A percentile compares a stretch with the other conserved stretches of the same genome.
Evolutionary conservation across 192 early-diverging fungal species (phyloP).

Genomic region (Backusella tarrabulga): DNA sequence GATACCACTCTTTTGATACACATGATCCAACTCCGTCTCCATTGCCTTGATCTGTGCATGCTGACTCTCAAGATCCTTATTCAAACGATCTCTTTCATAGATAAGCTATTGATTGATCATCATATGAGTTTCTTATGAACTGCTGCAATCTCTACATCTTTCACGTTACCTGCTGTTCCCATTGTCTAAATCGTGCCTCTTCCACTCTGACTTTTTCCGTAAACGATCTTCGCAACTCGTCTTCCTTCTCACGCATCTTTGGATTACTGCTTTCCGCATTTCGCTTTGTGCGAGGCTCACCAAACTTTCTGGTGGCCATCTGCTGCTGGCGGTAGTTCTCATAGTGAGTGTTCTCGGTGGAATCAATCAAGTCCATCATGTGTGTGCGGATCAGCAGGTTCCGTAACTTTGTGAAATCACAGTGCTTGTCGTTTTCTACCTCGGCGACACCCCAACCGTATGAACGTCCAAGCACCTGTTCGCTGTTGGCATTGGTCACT

Average conservation of each 20-base stretch:
- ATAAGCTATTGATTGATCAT: constrained; percentile 51
- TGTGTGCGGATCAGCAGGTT: constrained; percentile 88
- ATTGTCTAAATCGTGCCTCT: constrained; percentile 97
- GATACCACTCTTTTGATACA: constrained; percentile 10
- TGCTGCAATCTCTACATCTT: no score
- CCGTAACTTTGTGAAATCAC: constrained; percentile 93
- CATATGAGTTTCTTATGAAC: no score
- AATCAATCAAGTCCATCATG: constrained; percentile 93
- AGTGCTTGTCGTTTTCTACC: constrained; percentile 95
- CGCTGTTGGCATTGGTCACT: constrained; percentile 77
- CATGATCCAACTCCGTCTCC: constrained; percentile 73
- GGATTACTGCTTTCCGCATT: constrained; percentile 54
- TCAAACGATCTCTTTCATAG: constrained; percentile 95
- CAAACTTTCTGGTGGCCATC: constrained; percentile 88
- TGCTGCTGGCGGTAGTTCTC: constrained; percentile 88
- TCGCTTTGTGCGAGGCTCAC: constrained; percentile 76
- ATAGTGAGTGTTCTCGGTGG: constrained; percentile 94
- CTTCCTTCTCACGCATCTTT: constrained; percentile 99
- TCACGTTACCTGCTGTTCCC: constrained; percentile 80
- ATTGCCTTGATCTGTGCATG: constrained; percentile 93
- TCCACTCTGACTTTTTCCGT: constrained; percentile 97
- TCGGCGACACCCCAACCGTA: constrained; percentile 95
- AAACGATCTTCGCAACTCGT: constrained; percentile 91
- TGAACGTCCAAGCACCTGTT: constrained; percentile 81
- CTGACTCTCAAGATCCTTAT: constrained; percentile 97